phyloP scores from a whole-genome alignment of 345 rosid species.

The Hibiscus syriacus region DNA sequence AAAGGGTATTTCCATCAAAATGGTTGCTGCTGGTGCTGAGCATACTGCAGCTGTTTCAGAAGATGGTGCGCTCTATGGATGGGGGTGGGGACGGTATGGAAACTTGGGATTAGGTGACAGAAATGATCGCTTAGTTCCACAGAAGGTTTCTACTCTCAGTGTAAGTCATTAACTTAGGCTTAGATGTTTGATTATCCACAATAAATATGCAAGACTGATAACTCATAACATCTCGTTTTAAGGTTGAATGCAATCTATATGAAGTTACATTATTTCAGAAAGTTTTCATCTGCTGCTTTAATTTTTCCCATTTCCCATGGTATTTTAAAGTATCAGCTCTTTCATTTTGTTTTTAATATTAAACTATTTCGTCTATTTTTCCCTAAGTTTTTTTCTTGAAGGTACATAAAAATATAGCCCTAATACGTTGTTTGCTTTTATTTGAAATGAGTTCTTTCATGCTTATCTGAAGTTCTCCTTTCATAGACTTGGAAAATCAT shows the following conservation, averaged over 20 bases:
- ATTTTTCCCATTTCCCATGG: background rate
- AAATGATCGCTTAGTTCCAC: slow-evolving; percentile 80
- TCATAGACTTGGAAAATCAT: background rate
- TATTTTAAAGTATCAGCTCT: background rate
- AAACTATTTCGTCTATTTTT: background rate
- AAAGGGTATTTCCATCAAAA: slow-evolving; percentile 69
- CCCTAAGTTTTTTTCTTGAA: background rate
- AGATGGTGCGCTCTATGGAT: slow-evolving; percentile 90
- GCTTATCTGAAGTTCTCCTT: background rate
- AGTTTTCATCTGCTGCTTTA: background rate
- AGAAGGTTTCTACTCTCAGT: slow-evolving; percentile 49
- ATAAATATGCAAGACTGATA: background rate
- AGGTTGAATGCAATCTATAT: background rate
- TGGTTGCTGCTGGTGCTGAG: slow-evolving; percentile 97
- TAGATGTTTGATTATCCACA: background rate
- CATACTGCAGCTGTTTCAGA: slow-evolving; percentile 93
- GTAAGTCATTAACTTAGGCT: slow-evolving; percentile 46
- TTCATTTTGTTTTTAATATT: background rate
- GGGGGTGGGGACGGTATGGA: slow-evolving; percentile 99
- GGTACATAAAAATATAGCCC: background rate
- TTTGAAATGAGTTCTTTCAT: background rate
- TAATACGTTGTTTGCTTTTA: too few species aligned
- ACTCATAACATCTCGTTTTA: background rate
- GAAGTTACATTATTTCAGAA: background rate
- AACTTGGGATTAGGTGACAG: slow-evolving; percentile 97